Base-by-base conservation (phyloP, 2,329 filamentous ascomycete species). In the Xylariaceae sp. region DNA sequence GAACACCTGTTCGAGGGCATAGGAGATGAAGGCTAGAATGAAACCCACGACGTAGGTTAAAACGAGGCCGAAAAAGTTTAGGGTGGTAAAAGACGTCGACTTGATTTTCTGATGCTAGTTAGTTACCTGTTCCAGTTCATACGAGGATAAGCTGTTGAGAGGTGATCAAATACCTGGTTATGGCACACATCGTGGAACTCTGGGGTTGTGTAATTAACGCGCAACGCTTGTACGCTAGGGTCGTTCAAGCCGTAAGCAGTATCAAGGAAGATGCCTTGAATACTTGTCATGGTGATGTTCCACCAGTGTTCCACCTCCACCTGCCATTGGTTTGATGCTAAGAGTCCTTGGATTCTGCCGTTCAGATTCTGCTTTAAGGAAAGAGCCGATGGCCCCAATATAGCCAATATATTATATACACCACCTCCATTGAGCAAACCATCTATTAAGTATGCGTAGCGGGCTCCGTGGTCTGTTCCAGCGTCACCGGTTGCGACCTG, bases 21-120 rank as follows among this genome's bases (percentile, higher is more conserved):
- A 63, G 1, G 59, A 66, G 2, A 46, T n/a, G 4, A 55, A 10
- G 5, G 60, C 47, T 14, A 60, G 53, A 10, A 62, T 5, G 3
- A 43, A 16, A 9, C 65, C 63, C 1, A 54, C 14, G n/a, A 56
- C 38, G 10, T 59, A 57, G 10, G 59, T 62, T 42, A 64, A 60
- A 22, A 50, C 33, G 7, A 68, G 48, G n/a, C 59, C 57, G 28
- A 68, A 64, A 19, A 67, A 14, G 46, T 60, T 67, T 44, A 68
- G 66, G 3, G 63, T 63, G 0, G 44, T 47, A 44, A 63, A 61
- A 3, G 41, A 47, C 1, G 56, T 57, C 9, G 47, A 64, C 1
- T 45, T 48, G 9, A 66, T 63, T 57, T 65, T 67, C 63, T 67
- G 48, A 13, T 11, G 13, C 12, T 19, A 16, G 42, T 54, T 17